phyloP scores from a whole-genome alignment of 2,329 filamentous ascomycete species.

The Diaporthe vexans region DNA sequence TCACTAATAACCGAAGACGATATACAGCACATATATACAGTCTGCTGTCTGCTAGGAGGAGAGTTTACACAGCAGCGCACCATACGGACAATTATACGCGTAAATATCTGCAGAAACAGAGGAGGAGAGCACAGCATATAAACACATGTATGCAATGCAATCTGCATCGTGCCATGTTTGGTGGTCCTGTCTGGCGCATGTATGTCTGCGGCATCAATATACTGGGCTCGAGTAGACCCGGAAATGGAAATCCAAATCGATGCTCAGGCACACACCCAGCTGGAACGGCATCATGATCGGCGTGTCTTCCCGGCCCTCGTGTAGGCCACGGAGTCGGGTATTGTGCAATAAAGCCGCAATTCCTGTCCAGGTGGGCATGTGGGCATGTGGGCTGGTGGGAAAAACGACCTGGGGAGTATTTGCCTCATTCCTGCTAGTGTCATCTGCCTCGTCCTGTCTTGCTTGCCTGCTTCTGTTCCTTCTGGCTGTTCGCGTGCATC shows the following conservation, averaged over 20 bases:
- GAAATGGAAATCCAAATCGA: background rate
- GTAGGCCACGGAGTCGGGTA: background rate
- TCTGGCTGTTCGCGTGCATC: slow-evolving; percentile 17
- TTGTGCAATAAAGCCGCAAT: background rate
- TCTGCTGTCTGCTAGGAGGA: background rate
- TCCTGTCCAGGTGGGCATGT: background rate
- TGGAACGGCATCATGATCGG: background rate
- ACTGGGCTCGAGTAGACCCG: background rate
- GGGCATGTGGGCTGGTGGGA: too few species aligned
- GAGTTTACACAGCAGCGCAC: background rate
- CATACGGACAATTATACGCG: background rate
- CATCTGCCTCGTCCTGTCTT: slow-evolving; percentile 17
- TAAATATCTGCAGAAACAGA: background rate
- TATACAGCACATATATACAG: too few species aligned
- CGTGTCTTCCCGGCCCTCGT: background rate
- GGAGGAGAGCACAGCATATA: background rate
- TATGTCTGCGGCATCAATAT: background rate
- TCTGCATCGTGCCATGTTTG: background rate
- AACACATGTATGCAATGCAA: background rate
- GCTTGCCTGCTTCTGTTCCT: slow-evolving; percentile 27
- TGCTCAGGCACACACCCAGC: background rate
- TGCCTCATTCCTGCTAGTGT: slow-evolving; percentile 25
- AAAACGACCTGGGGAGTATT: background rate
- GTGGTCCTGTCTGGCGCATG: background rate
- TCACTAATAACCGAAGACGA: too few species aligned